Evolutionary conservation across 1,139 yeast genomes (phyloP), one percentile per base, ranked within the genome.

Genomic region (Sugiyamaella grinbergsii): DNA sequence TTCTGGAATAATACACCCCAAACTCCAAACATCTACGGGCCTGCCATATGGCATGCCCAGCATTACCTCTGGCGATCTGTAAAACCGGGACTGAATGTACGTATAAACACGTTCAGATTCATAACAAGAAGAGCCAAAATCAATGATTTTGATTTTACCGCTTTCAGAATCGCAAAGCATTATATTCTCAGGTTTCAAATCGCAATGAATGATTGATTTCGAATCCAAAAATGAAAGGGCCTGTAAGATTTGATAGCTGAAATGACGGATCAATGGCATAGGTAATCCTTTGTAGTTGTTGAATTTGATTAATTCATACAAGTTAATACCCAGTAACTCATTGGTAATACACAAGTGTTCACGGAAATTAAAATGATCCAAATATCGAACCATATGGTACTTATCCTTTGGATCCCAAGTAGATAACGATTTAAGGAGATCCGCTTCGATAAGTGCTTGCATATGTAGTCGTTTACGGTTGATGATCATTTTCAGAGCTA

Each of bases 81-180:
- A 94, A 66, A 93, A 94, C 52, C 99, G 76, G 2, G 96, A 89
- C 67, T 94, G 99, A 55, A 94, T 90, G 66, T 94, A 94, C 0
- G 98, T 88, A 70, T 89, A 93, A 2, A 91, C 75, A 1, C 95
- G 85, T 62, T 89, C 94, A 49, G 87, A 73, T 53, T 93, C 95
- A 62, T 87, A 91, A 67, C 98, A 94, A 0, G 98, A 96, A 10
- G 94, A 82, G 1, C 99, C 99, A 71, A 94, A 94, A 70, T 94
- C 99, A 61, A 94, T 91, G 46, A 94, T 84, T 68, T 93, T 94
- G 56, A 94, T 80, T 51, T 82, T 85, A 1, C 98, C 96, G 54
- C 82, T 80, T 65, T 89, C 96, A 0, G 91, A 82, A 51, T 86
- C 83, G 50, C 86, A 80, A 26, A 94, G 71, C 47, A 94, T 72